A percentile compares a stretch with the other conserved stretches of the same genome.
Evolutionary conservation across 305 asterid species (phyloP).

Genomic region (Rubia balearica): DNA sequence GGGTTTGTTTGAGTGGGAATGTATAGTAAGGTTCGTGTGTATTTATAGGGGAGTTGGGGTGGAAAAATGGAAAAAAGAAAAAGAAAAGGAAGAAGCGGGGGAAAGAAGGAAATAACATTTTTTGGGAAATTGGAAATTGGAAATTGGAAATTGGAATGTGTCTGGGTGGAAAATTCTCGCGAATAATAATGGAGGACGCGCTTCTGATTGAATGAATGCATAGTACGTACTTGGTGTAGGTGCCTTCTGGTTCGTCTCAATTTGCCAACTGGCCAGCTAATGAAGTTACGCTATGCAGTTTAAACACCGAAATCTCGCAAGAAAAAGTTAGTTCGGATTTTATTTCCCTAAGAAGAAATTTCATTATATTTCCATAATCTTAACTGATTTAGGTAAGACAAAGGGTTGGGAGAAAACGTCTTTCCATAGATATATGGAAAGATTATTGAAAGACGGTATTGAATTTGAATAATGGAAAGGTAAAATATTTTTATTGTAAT

Average conservation of each 20-base stretch:
- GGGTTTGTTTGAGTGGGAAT: background rate
- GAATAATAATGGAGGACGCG: constrained; percentile 1
- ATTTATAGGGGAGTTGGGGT: background rate
- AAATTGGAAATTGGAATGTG: background rate
- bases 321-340: too few relatives aligned
- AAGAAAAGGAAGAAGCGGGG: background rate
- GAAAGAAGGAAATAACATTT: background rate
- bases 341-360: too few relatives aligned
- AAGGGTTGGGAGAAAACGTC: too few relatives aligned
- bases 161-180: background rate
- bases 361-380: too few relatives aligned
- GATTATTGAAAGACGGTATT: too few relatives aligned
- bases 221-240: background rate
- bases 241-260: background rate
- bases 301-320: too few relatives aligned
- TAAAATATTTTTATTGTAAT: too few relatives aligned
- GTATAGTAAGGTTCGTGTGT: constrained; percentile 2
- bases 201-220: background rate
- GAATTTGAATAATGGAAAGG: too few relatives aligned
- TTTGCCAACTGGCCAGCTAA: background rate
- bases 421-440: too few relatives aligned
- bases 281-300: too few relatives aligned
- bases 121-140: background rate
- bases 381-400: too few relatives aligned
- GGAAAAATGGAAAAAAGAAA: background rate